Percentiles rank a stretch among this genome's conserved stretches.
Conservation (phyloP, 73 alveolate genomes). For the Breviolum minutum region DNA sequence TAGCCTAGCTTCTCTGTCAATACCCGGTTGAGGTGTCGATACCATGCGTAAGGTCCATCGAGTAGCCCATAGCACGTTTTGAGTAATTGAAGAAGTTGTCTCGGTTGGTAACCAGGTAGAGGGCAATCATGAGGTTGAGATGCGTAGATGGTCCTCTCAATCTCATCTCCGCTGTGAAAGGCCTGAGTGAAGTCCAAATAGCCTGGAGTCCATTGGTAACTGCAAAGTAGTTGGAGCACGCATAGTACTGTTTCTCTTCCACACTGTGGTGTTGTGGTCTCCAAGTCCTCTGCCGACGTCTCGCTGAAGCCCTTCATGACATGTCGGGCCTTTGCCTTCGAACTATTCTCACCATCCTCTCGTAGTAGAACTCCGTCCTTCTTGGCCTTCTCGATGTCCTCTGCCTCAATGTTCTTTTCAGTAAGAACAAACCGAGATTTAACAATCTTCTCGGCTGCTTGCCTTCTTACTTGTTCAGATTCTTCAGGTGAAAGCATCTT, state of each 20-base stretch:
- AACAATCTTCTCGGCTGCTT: not conserved
- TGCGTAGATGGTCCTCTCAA: not conserved
- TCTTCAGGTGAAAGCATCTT: not conserved
- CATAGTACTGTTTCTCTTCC: no score
- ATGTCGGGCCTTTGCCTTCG: not conserved
- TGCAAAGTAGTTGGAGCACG: not conserved
- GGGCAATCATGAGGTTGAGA: not conserved
- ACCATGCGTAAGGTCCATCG: not conserved
- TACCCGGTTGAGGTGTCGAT: not conserved
- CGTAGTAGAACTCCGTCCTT: not conserved
- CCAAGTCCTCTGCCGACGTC: no score
- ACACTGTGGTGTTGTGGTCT: no score
- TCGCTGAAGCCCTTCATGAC: no score
- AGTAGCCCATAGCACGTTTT: not conserved
- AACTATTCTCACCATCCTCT: not conserved
- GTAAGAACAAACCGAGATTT: not conserved
- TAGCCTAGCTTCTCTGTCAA: not conserved
- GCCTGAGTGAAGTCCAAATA: conserved; percentile 7
- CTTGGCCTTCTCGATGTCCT: no score
- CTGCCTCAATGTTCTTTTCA: no score
- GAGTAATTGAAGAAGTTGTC: not conserved
- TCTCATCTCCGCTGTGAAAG: not conserved
- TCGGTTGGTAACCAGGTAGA: not conserved
- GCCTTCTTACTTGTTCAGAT: not conserved
- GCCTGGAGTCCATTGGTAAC: not conserved